Conservation (phyloP, 2,329 filamentous ascomycete species). For the Peltaster fructicola region DNA sequence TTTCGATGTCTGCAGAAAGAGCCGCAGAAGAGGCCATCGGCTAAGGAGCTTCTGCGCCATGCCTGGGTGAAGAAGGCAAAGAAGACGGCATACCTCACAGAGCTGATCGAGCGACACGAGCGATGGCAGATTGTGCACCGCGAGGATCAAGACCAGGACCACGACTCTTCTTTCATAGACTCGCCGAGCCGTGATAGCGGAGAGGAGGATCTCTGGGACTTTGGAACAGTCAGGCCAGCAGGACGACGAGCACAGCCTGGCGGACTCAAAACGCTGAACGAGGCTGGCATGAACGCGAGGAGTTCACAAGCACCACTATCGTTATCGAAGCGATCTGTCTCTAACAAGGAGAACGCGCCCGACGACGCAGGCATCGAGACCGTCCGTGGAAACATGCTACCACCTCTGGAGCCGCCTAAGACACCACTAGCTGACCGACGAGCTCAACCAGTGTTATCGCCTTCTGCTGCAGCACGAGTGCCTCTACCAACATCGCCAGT, state of each 20-base stretch:
- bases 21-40: slow-evolving; percentile 71
- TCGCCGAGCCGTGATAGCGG: slow-evolving; percentile 30
- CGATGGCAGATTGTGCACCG: slow-evolving; percentile 74
- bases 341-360: slow-evolving; percentile 18
- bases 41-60: slow-evolving; percentile 73
- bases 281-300: slow-evolving; percentile 62
- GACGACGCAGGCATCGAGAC: slow-evolving; percentile 15
- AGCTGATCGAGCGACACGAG: slow-evolving; percentile 80
- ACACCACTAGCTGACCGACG: slow-evolving; percentile 28
- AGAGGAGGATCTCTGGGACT: slow-evolving; percentile 91
- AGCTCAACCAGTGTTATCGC: slow-evolving; percentile 18
- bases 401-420: slow-evolving; percentile 18
- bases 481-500: slow-evolving; percentile 30
- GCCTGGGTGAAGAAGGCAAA: slow-evolving; percentile 83
- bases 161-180: slow-evolving; percentile 31
- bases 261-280: slow-evolving; percentile 55
- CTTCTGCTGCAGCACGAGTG: slow-evolving; percentile 23
- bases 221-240: slow-evolving; percentile 82
- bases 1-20: slow-evolving; percentile 66
- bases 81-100: slow-evolving; percentile 89
- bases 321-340: slow-evolving; percentile 17
- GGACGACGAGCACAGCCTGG: slow-evolving; percentile 34
- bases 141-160: slow-evolving; percentile 46
- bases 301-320: slow-evolving; percentile 24
- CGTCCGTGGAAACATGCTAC: slow-evolving; percentile 14